phyloP scores from a whole-genome alignment of 2,329 filamentous ascomycete genomes.

The Cladophialophora bantiana region DNA sequence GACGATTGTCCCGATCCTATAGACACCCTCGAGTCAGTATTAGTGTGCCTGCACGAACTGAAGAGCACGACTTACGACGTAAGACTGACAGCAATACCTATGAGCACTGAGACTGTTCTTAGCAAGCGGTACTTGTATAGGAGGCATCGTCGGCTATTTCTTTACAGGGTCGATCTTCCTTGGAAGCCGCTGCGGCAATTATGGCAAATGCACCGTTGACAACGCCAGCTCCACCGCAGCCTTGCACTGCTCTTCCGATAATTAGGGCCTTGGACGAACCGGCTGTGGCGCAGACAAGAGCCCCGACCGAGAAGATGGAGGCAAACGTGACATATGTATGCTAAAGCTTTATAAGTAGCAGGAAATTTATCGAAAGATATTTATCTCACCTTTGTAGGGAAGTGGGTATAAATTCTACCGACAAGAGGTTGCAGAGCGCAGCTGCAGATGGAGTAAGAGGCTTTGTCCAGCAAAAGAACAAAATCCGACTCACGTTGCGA shows the following conservation, averaged over 20 bases:
- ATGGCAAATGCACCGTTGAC: slow-evolving; percentile 54
- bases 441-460: slow-evolving; percentile 34
- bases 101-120: slow-evolving; percentile 39
- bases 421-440: slow-evolving; percentile 56
- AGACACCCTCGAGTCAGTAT: slow-evolving; percentile 16
- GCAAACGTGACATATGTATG: slow-evolving; percentile 44
- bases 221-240: slow-evolving; percentile 46
- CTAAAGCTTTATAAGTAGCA: slow-evolving; percentile 6
- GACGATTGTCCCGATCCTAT: slow-evolving; percentile 49
- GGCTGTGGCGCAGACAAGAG: slow-evolving; percentile 43
- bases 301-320: slow-evolving; percentile 45
- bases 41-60: neutral
- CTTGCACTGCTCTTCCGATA: slow-evolving; percentile 46
- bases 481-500: slow-evolving; percentile 37
- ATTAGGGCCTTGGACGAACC: slow-evolving; percentile 44
- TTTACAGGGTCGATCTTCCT: slow-evolving; percentile 43
- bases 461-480: neutral
- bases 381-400: slow-evolving; percentile 42
- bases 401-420: slow-evolving; percentile 58
- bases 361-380: neutral
- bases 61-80: slow-evolving; percentile 3
- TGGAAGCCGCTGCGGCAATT: slow-evolving; percentile 44
- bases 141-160: neutral
- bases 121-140: neutral
- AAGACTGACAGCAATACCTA: slow-evolving; percentile 44